phyloP scores from a whole-genome alignment of 2,329 filamentous ascomycete genomes.

The Sclerotinia trifoliorum region DNA sequence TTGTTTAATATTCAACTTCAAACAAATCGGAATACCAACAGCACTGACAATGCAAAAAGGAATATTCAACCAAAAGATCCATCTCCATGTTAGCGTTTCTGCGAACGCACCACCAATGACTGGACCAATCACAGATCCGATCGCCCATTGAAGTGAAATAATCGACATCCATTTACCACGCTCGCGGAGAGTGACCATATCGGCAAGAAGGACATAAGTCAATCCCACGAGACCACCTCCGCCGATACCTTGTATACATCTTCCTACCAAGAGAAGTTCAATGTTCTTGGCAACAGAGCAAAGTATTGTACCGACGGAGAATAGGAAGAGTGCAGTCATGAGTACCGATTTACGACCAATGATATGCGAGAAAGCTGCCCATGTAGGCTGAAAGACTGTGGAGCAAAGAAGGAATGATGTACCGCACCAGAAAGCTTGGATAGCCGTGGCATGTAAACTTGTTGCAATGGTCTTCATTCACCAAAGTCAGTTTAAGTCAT shows the following conservation, averaged over 20 bases:
- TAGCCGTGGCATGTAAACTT: slow-evolving; percentile 50
- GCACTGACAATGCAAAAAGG: slow-evolving; percentile 32
- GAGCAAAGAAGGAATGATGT: slow-evolving; percentile 64
- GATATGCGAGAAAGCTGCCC: slow-evolving; percentile 34
- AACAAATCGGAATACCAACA: slow-evolving; percentile 32
- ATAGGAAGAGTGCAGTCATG: slow-evolving; percentile 30
- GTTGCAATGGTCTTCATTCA: slow-evolving; percentile 51
- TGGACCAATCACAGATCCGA: slow-evolving; percentile 39
- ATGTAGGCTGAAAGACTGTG: slow-evolving; percentile 56
- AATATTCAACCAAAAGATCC: slow-evolving; percentile 35
- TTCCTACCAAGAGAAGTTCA: slow-evolving; percentile 38
- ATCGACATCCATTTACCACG: slow-evolving; percentile 42
- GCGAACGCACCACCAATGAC: slow-evolving; percentile 46
- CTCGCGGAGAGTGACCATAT: slow-evolving; percentile 46
- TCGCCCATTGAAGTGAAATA: slow-evolving; percentile 33
- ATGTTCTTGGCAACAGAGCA: slow-evolving; percentile 37
- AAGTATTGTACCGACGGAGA: slow-evolving; percentile 37
- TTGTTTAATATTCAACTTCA: slow-evolving; percentile 29
- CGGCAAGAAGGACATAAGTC: slow-evolving; percentile 46
- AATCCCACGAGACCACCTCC: slow-evolving; percentile 50
- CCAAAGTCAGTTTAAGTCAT: slow-evolving; percentile 1
- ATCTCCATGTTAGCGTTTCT: slow-evolving; percentile 39
- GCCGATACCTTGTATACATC: slow-evolving; percentile 49
- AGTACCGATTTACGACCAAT: slow-evolving; percentile 32
- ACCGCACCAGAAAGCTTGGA: slow-evolving; percentile 67